Base-by-base conservation (phyloP, 1,284 basidiomycete species). In the Erythrobasidium hasegawianum region DNA sequence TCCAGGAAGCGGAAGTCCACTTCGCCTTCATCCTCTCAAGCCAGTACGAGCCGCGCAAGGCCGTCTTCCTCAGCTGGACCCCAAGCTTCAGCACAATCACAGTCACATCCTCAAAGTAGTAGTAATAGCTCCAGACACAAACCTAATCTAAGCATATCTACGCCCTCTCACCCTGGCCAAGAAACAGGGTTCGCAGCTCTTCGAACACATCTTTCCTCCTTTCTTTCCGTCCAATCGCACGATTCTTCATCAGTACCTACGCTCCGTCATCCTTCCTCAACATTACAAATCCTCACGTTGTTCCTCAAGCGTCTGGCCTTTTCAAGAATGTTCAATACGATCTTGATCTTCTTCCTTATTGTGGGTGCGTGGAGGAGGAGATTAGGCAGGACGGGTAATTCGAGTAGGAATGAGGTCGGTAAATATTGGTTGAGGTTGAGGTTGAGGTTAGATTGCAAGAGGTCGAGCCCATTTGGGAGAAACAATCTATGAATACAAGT, bases 161-260 rank as follows among this genome's bases (percentile, higher is more conserved):
- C 45, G 9, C 41, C 22, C 14, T 27, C 20, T 27, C 14, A 16
- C 14, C 24, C 47, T 16, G n/a, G n/a, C n/a, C 55, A 40, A 39
- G 62, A 65, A 50, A 65, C 62, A 40, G 62, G 62, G 2, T 65
- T 65, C 29, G 39, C 62, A 7, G 62, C 62, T 7, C 52, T 65
- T 14, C 55, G 62, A 57, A 43, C 55, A 11, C 56, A 50, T 22
- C 20, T 65, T 14, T 40, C 62, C 11, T 43, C 20, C 38, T 58
- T 65, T 26, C 39, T 65, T 8, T 39, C 62, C 20, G 40, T 52
- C 29, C 11, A 49, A 29, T 52, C 41, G 22, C 20, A 24, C 27
- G n/a, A 41, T 10, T 33, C 61, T 22, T 57, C 61, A 20, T 20
- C 26, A 41, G 43, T 24, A 33, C 54, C 38, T 8, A 40, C 54